Evolutionary conservation across 148 eudicot species (phyloP).

Genomic region (Euryodendron excelsum): DNA sequence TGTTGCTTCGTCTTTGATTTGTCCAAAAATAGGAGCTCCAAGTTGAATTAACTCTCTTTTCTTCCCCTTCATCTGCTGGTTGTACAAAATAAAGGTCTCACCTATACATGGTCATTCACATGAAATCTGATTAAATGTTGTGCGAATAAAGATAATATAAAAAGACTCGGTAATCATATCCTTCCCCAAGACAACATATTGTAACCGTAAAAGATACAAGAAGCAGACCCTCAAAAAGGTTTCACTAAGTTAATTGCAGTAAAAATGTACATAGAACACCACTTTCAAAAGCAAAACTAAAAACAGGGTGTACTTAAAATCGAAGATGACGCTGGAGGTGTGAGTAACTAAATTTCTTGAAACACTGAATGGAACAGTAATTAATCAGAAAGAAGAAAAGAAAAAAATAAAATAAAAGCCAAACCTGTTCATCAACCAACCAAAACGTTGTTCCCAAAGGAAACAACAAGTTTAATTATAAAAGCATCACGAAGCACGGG

Average conservation of each 20-base stretch:
- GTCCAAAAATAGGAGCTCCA: conserved; percentile 81
- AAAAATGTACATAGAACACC: neutral
- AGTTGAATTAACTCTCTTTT: conserved; percentile 93
- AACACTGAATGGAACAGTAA: conserved; percentile 10
- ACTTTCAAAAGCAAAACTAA: neutral
- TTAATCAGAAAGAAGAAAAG: conserved; percentile 17
- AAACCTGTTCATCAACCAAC: conserved; percentile 45
- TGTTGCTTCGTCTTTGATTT: conserved; percentile 53
- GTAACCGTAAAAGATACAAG: neutral
- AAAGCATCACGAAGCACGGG: conserved; percentile 59
- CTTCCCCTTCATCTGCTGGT: conserved; percentile 78
- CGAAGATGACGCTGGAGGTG: neutral
- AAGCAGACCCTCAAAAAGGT: neutral
- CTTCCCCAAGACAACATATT: neutral
- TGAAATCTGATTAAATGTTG: neutral
- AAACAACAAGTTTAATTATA: conserved; percentile 46
- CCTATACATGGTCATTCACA: conserved; percentile 42
- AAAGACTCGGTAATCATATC: neutral
- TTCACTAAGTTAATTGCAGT: neutral
- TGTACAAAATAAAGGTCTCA: conserved; percentile 78
- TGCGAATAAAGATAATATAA: neutral
- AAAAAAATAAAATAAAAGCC: conserved; percentile 31
- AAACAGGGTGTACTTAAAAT: neutral
- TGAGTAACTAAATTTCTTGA: neutral
- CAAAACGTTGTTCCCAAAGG: conserved; percentile 41